These are phyloP conservation scores for Gossypium trilobum DNA, from an alignment of 441 rosid species.

Conservation along the genomic window DNA sequence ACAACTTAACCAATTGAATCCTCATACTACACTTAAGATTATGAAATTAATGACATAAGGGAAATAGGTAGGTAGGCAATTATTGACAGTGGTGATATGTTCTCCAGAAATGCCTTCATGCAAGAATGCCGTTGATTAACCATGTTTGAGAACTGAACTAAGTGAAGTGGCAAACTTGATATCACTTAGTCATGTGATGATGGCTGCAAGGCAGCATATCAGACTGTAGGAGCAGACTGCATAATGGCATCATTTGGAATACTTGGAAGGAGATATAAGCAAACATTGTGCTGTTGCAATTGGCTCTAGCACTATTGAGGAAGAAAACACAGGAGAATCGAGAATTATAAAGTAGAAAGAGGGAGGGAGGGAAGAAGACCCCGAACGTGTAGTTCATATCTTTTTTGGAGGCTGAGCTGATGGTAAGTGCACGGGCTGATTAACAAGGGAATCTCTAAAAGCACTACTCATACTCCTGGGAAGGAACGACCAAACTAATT, in stretches of 20 bases:
- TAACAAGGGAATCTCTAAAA: not conserved
- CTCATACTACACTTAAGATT: conserved; percentile 12
- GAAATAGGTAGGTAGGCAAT: not conserved
- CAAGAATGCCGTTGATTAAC: not conserved
- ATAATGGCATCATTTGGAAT: not conserved
- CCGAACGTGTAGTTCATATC: not conserved
- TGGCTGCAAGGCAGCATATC: not conserved
- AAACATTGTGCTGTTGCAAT: not conserved
- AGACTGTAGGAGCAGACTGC: not conserved
- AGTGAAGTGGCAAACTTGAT: not conserved
- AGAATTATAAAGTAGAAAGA: not conserved
- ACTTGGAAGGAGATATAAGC: not conserved
- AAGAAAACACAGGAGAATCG: not conserved
- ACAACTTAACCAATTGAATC: conserved; percentile 28
- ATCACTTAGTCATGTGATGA: not conserved
- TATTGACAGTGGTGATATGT: not conserved
- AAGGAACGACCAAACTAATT: not conserved
- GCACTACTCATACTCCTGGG: not conserved
- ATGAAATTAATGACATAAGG: conserved; percentile 3
- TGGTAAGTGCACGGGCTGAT: not conserved
- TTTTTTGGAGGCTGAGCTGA: not conserved
- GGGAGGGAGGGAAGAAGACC: not conserved
- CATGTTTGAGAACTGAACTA: not conserved
- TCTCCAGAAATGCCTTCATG: not conserved
- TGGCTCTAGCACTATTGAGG: not conserved